Evolutionary conservation across 805 yeast species (phyloP).

Genomic region (Ogataea corticis): DNA sequence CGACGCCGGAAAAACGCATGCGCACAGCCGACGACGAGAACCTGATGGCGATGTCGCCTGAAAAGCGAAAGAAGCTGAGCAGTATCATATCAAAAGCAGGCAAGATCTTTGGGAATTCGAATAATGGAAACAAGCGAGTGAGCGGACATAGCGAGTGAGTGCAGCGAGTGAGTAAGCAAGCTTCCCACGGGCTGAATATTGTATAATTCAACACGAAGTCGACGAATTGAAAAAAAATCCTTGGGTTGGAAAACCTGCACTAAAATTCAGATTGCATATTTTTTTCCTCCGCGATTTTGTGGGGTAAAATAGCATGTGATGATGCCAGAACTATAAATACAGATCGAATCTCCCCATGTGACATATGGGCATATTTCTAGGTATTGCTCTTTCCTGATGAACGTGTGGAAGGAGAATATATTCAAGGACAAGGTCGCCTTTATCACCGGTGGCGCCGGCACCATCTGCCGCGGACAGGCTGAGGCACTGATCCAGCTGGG

Average conservation of each 20-base stretch:
- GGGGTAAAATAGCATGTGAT: constrained; percentile 1
- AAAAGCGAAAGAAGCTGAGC: constrained; percentile 22
- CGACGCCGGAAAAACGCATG: constrained; percentile 11
- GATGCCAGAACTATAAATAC: background rate
- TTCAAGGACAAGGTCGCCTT: constrained; percentile 85
- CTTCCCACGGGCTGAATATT: no score
- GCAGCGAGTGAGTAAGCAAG: background rate
- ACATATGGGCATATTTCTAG: background rate
- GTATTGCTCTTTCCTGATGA: background rate
- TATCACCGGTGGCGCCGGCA: constrained; percentile 95
- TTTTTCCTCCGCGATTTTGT: constrained; percentile 1
- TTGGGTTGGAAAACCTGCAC: no score
- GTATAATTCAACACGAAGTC: no score
- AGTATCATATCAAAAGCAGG: constrained; percentile 20
- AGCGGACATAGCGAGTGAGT: constrained; percentile 5
- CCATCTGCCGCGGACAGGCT: constrained; percentile 89
- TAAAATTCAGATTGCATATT: background rate
- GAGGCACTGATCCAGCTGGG: constrained; percentile 84
- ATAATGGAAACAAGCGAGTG: background rate
- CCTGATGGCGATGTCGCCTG: constrained; percentile 15
- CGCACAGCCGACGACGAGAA: constrained; percentile 13
- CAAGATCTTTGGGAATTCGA: constrained; percentile 17
- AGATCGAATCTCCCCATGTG: background rate
- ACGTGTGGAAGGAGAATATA: constrained; percentile 53
- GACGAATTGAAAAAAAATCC: background rate